Evolutionary conservation across 164 flowering plant genomes (phyloP).

Genomic region (Vitis labrusca): DNA sequence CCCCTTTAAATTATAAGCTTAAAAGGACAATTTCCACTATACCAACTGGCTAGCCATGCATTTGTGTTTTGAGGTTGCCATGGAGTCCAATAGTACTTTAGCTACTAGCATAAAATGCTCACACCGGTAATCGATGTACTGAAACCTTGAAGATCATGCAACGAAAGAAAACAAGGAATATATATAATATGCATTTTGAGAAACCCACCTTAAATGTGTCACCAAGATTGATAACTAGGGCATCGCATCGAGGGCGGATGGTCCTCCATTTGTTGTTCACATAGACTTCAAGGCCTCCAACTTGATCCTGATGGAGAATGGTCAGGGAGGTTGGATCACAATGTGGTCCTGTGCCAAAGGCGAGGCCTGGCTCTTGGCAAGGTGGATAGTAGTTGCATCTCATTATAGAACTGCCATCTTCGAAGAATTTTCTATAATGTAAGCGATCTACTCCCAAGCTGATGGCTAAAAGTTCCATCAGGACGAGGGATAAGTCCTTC

Average conservation of each 20-base stretch:
- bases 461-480: constrained; percentile 42
- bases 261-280: constrained; percentile 32
- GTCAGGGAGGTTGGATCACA: constrained; percentile 51
- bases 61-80: no score
- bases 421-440: constrained; percentile 31
- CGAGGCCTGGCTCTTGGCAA: constrained; percentile 29
- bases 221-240: constrained; percentile 50
- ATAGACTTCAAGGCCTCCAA: constrained; percentile 44
- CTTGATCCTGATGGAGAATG: constrained; percentile 44
- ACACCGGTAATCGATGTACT: no score
- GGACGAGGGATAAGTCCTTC: constrained; percentile 21
- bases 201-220: constrained; percentile 43
- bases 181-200: neutral
- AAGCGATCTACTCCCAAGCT: constrained; percentile 42
- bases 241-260: constrained; percentile 30
- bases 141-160: neutral
- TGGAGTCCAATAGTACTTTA: no score
- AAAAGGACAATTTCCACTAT: neutral
- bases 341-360: constrained; percentile 50
- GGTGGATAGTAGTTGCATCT: constrained; percentile 45
- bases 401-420: constrained; percentile 36
- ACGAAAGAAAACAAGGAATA: neutral
- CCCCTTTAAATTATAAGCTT: neutral
- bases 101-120: no score
- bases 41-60: no score